phyloP scores from a whole-genome alignment of 2,329 filamentous ascomycete genomes.

The Botrytis aclada region DNA sequence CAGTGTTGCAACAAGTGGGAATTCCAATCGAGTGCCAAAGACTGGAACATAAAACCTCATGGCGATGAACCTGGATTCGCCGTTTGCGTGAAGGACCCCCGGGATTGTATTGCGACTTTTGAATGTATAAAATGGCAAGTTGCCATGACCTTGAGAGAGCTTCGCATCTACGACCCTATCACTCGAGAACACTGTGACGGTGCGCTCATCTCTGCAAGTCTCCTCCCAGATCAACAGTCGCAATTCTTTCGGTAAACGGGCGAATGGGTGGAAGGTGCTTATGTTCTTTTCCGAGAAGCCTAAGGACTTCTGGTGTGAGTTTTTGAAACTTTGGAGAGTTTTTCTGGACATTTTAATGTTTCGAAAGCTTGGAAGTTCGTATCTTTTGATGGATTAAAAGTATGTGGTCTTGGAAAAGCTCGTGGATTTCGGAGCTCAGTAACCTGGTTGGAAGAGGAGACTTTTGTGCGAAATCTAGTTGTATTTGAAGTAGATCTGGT shows the following conservation, averaged over 20 bases:
- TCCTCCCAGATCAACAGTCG: background rate
- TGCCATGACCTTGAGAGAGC: background rate
- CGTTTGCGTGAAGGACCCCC: background rate
- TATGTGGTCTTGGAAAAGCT: background rate
- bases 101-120: background rate
- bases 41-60: background rate
- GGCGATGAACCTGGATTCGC: background rate
- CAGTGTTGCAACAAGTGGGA: background rate
- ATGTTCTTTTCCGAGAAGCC: background rate
- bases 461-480: background rate
- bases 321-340: background rate
- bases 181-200: background rate
- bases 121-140: background rate
- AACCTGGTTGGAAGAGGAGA: background rate
- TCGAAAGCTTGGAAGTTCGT: background rate
- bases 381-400: background rate
- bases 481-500: background rate
- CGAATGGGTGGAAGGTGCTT: background rate
- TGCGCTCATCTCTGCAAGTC: background rate
- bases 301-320: background rate
- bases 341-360: background rate
- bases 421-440: background rate
- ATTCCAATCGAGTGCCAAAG: background rate
- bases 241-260: background rate
- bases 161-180: background rate